These are phyloP conservation scores for Cinchona pubescens DNA, from an alignment of 257 asterid species.

Conservation along the genomic window DNA sequence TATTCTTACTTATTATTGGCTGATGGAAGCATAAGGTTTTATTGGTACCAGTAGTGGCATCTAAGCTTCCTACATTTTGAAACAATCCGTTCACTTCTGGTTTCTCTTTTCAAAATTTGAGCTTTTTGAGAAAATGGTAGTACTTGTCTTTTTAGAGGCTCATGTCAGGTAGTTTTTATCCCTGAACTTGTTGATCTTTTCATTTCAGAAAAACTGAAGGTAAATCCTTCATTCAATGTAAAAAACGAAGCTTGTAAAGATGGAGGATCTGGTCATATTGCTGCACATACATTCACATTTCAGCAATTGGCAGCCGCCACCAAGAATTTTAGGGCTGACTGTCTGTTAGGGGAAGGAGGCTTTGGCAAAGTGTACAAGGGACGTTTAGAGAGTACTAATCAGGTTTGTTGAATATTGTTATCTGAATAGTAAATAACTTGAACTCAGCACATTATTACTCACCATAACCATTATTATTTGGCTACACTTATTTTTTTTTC, in stretches of 20 bases:
- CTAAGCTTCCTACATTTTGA: neutral
- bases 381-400: slow-evolving; percentile 67
- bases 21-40: neutral
- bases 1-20: neutral
- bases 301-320: slow-evolving; percentile 90
- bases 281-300: slow-evolving; percentile 85
- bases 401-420: slow-evolving; percentile 35
- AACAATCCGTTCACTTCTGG: neutral
- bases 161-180: neutral
- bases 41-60: neutral
- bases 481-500: neutral
- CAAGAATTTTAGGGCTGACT: slow-evolving; percentile 80
- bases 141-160: neutral
- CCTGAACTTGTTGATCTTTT: neutral
- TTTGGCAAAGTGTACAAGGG: slow-evolving; percentile 87
- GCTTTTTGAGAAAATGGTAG: neutral
- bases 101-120: neutral
- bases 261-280: slow-evolving; percentile 71
- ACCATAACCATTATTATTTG: neutral
- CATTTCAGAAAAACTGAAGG: slow-evolving; percentile 32
- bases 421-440: neutral
- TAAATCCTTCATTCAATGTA: slow-evolving; percentile 41
- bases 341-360: slow-evolving; percentile 93
- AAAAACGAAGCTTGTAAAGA: slow-evolving; percentile 62
- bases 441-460: neutral